phyloP scores from a whole-genome alignment of 257 asterid species.

The Anisodus tanguticus region DNA sequence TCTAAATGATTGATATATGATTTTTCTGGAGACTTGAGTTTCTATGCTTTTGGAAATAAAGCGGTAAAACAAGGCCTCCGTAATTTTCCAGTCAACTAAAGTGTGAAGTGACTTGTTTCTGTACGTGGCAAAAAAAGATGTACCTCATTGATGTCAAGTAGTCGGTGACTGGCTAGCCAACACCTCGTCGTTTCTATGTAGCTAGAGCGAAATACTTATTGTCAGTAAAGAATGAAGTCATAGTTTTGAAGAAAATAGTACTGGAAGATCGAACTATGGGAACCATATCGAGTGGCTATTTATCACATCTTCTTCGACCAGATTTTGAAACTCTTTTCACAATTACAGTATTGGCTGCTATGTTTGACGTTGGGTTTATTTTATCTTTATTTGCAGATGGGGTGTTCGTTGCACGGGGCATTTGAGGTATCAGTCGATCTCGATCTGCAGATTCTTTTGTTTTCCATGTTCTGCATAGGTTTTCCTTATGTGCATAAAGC shows the following conservation, averaged over 20 bases:
- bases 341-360: background rate
- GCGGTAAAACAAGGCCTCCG: background rate
- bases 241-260: background rate
- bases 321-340: background rate
- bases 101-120: background rate
- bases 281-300: background rate
- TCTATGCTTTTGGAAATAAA: background rate
- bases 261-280: too few relatives aligned
- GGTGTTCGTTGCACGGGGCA: background rate
- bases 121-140: background rate
- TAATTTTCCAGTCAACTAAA: background rate
- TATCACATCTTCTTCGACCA: background rate
- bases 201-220: background rate
- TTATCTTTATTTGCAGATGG: background rate
- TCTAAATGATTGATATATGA: background rate
- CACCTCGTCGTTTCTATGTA: background rate
- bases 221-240: background rate
- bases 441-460: background rate
- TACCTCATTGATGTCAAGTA: background rate
- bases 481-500: constrained; percentile 24
- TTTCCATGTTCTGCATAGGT: constrained; percentile 11
- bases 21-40: background rate
- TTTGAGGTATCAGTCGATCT: background rate
- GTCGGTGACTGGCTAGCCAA: background rate
- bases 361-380: background rate